Evolutionary conservation across 129 eudicot genomes (phyloP), one percentile per base, ranked within the genome.

Genomic region (Saposhnikovia divaricata): DNA sequence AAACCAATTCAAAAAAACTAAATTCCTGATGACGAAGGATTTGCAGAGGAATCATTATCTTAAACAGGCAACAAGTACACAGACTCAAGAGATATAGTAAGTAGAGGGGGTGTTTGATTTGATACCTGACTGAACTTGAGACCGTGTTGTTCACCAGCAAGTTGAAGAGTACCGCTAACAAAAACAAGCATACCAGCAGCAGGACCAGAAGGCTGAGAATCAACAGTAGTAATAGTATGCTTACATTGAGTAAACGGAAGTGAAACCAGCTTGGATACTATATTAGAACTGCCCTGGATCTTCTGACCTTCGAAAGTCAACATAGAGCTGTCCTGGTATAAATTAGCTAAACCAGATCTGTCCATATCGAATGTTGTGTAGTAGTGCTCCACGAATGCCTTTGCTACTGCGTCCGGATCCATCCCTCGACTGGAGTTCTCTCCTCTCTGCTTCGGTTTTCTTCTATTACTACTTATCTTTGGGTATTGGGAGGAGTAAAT

Each of bases 301-400:
- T 79, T 63, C 47, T 79, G 76, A 3, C 81, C 81, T 72, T 79
- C 81, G 46, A 79, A 65, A 0, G 75, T 79, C 81, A 79, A 44
- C 81, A 79, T 79, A 5, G 81, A 79, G 39, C 2, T 48, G 19
- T 79, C 81, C n/a, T 79, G 81, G 57, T 79, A 79, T 16, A 79
- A 42, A 42, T 79, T 79, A 1, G 28, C 61, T n/a, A 79, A 72
- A 19, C 76, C 81, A n/a, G 75, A 27, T 45, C 81, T 74, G 15
- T 79, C 70, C 57, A 55, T 44, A 15, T 79, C 81, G 16, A 79
- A 79, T 5, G 81, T 46, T 8, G 81, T 25, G 76, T 79, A 79
- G 75, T 79, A 65, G 63, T 79, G 76, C 59, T 79, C 81, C 42
- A 79, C 81, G 11, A 79, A 79, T 27, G 81, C 81, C 40, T 79